phyloP scores from a whole-genome alignment of 2,329 filamentous ascomycete genomes.

The Fusarium coffeatum region DNA sequence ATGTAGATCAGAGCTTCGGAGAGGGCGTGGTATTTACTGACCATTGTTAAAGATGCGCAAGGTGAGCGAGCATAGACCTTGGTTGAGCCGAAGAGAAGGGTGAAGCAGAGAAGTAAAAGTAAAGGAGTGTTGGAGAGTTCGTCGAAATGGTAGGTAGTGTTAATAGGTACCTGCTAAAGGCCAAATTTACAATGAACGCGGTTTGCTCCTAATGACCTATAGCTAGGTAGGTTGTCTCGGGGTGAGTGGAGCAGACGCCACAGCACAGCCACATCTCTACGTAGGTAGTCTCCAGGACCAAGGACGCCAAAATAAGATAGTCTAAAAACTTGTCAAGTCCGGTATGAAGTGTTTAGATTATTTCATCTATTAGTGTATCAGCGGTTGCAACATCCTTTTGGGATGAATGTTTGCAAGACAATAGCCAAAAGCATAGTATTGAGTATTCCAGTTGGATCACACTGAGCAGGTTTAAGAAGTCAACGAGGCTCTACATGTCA shows the following conservation, averaged over 20 bases:
- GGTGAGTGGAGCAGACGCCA: not conserved
- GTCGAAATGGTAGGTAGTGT: conserved; percentile 18
- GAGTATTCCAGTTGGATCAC: rapidly evolving
- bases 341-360: not conserved
- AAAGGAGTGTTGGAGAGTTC: conserved; percentile 44
- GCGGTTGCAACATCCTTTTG: not conserved
- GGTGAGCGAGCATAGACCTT: conserved; percentile 31
- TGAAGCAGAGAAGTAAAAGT: conserved; percentile 10
- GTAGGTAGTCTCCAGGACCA: not conserved
- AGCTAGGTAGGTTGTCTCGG: not conserved
- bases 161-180: conserved; percentile 1
- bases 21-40: conserved; percentile 18
- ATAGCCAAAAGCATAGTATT: not conserved
- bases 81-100: conserved; percentile 18
- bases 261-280: not conserved
- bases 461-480: too few species aligned
- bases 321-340: rapidly evolving
- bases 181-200: conserved; percentile 9
- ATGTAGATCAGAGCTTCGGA: conserved; percentile 16
- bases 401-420: too few species aligned
- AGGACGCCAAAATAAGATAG: conserved; percentile 24
- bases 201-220: conserved; percentile 4
- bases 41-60: conserved; percentile 44
- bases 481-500: not conserved
- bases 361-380: not conserved